Conservation (phyloP, 2,329 filamentous ascomycete genomes). For the Pestalotiopsis sp. region DNA sequence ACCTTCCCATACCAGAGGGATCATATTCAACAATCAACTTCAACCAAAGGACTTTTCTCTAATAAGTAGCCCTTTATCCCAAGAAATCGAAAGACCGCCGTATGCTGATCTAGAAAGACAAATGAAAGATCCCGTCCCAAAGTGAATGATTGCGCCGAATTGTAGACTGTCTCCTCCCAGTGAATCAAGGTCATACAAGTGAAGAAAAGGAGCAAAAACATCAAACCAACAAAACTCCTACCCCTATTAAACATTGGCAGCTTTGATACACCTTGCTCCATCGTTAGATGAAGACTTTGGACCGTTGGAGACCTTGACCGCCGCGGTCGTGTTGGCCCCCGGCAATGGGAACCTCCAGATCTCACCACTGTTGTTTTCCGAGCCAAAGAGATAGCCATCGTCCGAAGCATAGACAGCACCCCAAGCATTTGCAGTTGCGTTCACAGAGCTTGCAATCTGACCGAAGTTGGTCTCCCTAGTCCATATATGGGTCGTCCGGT, state of each 20-base stretch:
- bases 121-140: too few relatives aligned
- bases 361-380: constrained; percentile 3
- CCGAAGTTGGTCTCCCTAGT: neutral
- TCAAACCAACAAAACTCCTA: neutral
- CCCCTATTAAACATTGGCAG: neutral
- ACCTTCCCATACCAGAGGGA: too few relatives aligned
- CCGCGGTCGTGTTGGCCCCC: neutral
- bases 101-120: too few relatives aligned
- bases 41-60: neutral
- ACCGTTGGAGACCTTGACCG: neutral
- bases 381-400: neutral
- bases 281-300: neutral
- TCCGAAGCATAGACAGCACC: neutral
- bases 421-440: neutral
- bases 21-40: neutral
- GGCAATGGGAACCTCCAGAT: neutral
- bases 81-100: neutral
- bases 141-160: too few relatives aligned
- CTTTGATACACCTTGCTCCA: neutral
- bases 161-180: too few relatives aligned
- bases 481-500: neutral
- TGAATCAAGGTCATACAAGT: neutral
- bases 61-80: neutral
- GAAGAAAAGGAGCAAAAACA: neutral
- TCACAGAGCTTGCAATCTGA: neutral